Conservation (phyloP, 2,329 filamentous ascomycete species). For the Alternaria atra region DNA sequence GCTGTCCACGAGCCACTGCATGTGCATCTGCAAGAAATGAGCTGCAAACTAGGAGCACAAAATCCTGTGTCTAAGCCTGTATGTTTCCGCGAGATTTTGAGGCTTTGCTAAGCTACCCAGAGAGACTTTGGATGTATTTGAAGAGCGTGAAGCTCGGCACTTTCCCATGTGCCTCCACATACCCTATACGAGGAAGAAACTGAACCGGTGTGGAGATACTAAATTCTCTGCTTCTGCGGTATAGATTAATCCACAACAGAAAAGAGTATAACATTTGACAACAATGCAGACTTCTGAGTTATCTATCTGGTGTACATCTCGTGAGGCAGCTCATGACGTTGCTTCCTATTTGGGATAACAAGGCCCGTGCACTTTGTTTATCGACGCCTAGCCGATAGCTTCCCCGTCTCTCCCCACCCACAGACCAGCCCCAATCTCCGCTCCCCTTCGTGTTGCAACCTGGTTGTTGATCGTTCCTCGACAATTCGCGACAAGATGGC, state of each 20-base stretch:
- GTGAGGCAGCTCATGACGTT: slow-evolving; percentile 20
- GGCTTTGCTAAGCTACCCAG: too few species aligned
- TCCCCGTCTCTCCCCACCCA: slow-evolving; percentile 30
- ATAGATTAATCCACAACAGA: background rate
- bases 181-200: too few species aligned
- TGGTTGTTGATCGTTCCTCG: slow-evolving; percentile 11
- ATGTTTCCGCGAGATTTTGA: too few species aligned
- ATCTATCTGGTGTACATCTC: background rate
- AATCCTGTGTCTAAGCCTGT: background rate
- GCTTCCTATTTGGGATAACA: slow-evolving; percentile 7
- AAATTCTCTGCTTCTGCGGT: background rate
- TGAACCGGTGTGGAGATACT: too few species aligned
- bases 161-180: background rate
- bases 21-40: background rate
- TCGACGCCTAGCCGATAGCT: slow-evolving; percentile 26
- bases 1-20: background rate
- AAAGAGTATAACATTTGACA: too few species aligned
- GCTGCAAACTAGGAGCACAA: background rate
- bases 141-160: too few species aligned
- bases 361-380: slow-evolving; percentile 31
- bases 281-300: too few species aligned
- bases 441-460: slow-evolving; percentile 14
- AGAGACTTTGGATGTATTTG: too few species aligned
- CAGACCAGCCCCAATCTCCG: slow-evolving; percentile 38
- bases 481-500: slow-evolving; percentile 39